phyloP scores from a whole-genome alignment of 176 grass and related monocot species.

The Coix lacrymajobi region DNA sequence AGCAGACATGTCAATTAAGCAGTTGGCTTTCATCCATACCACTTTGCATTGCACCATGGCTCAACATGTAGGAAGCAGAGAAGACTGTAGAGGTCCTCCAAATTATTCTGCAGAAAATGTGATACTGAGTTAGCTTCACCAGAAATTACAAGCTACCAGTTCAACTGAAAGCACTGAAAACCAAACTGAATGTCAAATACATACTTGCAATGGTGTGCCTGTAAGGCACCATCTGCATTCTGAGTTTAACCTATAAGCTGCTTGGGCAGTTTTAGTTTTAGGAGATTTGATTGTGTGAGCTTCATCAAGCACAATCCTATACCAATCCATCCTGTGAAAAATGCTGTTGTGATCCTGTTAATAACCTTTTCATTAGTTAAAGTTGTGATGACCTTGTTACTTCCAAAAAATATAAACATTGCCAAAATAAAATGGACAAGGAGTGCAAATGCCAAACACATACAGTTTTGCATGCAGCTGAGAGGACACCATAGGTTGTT shows the following conservation, averaged over 20 bases:
- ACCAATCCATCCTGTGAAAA: slow-evolving; percentile 75
- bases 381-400: background rate
- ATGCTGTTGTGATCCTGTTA: slow-evolving; percentile 57
- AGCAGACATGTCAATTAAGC: slow-evolving; percentile 4
- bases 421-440: background rate
- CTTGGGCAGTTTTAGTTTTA: slow-evolving; percentile 65
- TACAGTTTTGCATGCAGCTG: slow-evolving; percentile 61
- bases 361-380: slow-evolving; percentile 15
- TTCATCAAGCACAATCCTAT: slow-evolving; percentile 91
- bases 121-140: background rate
- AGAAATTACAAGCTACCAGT: slow-evolving; percentile 7
- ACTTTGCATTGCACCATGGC: slow-evolving; percentile 73
- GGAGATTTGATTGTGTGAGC: slow-evolving; percentile 85
- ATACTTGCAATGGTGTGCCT: slow-evolving; percentile 83
- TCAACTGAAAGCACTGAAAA: background rate
- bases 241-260: slow-evolving; percentile 62
- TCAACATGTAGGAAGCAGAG: slow-evolving; percentile 86
- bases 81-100: slow-evolving; percentile 93
- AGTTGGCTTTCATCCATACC: slow-evolving; percentile 38
- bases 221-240: slow-evolving; percentile 96
- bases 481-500: slow-evolving; percentile 76
- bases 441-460: slow-evolving; percentile 1
- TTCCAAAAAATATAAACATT: background rate
- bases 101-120: slow-evolving; percentile 57
- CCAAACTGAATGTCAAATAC: background rate